Evolutionary conservation across 2,329 filamentous ascomycete species (phyloP).

Genomic region (Paracorniculantispora psalliotae): DNA sequence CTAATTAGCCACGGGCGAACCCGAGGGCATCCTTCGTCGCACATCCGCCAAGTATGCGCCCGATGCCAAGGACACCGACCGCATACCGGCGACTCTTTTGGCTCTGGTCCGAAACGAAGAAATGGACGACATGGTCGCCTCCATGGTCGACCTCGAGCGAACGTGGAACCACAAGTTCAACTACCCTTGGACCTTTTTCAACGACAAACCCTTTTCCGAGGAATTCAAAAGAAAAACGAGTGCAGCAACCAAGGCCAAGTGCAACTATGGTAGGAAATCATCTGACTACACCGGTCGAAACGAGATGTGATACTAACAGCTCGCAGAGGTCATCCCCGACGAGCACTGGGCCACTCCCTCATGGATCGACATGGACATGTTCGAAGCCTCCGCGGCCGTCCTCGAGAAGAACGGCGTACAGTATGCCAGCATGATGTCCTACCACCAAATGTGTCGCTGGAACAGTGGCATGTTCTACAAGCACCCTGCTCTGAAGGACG

Average conservation of each 20-base stretch:
- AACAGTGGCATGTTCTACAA: constrained; percentile 98
- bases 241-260: constrained; percentile 82
- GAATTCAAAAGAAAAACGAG: constrained; percentile 84
- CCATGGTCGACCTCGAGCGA: constrained; percentile 85
- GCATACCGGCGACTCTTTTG: constrained; percentile 90
- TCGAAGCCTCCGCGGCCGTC: constrained; percentile 75
- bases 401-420: constrained; percentile 82
- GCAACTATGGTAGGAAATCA: constrained; percentile 63
- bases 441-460: constrained; percentile 99
- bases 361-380: constrained; percentile 89
- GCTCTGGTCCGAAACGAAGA: constrained; percentile 91
- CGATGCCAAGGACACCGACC: constrained; percentile 67
- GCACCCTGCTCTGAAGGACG: constrained; percentile 77
- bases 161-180: constrained; percentile 99
- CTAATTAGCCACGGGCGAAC: constrained; percentile 72
- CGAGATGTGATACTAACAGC: constrained; percentile 13
- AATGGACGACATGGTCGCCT: constrained; percentile 73
- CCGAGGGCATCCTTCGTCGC: constrained; percentile 68
- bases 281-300: background rate
- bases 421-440: constrained; percentile 82
- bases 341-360: constrained; percentile 90
- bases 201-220: constrained; percentile 86
- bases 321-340: constrained; percentile 75
- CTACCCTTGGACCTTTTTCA: constrained; percentile 99
- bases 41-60: constrained; percentile 73